These are phyloP conservation scores for Tetragonia tetragonoides DNA, from an alignment of 148 eudicot species.

Conservation along the genomic window DNA sequence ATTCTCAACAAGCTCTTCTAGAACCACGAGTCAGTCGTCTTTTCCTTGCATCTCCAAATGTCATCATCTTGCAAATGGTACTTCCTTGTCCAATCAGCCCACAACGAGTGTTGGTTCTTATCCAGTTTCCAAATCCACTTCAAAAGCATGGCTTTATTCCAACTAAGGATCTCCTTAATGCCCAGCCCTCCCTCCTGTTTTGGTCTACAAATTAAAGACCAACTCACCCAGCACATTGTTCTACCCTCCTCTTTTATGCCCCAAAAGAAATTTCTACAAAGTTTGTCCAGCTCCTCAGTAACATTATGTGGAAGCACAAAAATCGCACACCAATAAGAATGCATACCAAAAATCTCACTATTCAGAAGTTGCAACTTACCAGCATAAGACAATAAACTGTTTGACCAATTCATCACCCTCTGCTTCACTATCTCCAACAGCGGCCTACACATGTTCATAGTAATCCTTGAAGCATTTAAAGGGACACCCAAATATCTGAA, in stretches of 20 bases:
- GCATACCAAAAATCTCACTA: too few species aligned
- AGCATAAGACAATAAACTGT: not conserved
- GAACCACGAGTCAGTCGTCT: not conserved
- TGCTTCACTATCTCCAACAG: not conserved
- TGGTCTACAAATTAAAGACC: not conserved
- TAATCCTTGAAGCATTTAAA: not conserved
- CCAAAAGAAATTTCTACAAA: not conserved
- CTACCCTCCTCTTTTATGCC: not conserved
- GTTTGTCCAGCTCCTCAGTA: not conserved
- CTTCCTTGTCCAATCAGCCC: not conserved
- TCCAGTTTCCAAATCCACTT: not conserved
- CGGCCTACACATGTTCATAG: not conserved
- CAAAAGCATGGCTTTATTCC: not conserved
- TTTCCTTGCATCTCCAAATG: not conserved
- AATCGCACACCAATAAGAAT: not conserved
- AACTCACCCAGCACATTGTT: not conserved
- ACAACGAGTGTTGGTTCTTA: not conserved
- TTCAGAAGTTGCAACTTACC: too few species aligned
- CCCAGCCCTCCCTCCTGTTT: not conserved
- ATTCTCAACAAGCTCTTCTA: too few species aligned
- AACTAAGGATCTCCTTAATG: not conserved
- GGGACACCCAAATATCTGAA: not conserved
- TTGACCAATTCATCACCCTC: not conserved
- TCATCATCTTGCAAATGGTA: not conserved
- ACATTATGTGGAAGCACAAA: not conserved